phyloP scores from a whole-genome alignment of 2,329 filamentous ascomycete species.

The Pezicula neosporulosa region DNA sequence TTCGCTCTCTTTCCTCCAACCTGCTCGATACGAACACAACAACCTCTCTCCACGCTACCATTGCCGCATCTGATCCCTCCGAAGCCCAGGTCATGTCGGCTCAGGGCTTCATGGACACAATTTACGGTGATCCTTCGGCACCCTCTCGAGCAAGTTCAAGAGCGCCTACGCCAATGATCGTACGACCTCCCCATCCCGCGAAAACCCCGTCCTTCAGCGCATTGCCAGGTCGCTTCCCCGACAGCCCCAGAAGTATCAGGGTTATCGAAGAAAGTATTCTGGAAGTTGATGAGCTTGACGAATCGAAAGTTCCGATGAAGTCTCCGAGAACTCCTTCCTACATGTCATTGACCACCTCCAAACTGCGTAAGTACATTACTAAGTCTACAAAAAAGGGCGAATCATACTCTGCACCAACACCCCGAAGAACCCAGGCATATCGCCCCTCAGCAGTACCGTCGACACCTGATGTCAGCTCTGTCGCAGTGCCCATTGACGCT shows the following conservation, averaged over 20 bases:
- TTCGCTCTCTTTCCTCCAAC: slow-evolving; percentile 71
- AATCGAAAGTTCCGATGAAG: slow-evolving; percentile 10
- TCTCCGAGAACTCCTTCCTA: slow-evolving; percentile 21
- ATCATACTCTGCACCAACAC: slow-evolving; percentile 49
- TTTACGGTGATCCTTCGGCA: slow-evolving; percentile 63
- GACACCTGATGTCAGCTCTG: slow-evolving; percentile 68
- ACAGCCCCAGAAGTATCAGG: slow-evolving; percentile 26
- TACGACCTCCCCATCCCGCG: slow-evolving; percentile 39
- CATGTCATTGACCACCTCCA: slow-evolving; percentile 24
- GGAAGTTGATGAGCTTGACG: not conserved
- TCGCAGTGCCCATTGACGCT: slow-evolving; percentile 63
- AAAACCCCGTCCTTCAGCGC: slow-evolving; percentile 1
- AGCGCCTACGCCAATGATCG: slow-evolving; percentile 66
- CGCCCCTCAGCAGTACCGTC: slow-evolving; percentile 70
- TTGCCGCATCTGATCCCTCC: slow-evolving; percentile 73
- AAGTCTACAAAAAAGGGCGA: slow-evolving; percentile 47
- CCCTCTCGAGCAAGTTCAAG: slow-evolving; percentile 59
- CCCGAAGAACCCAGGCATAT: slow-evolving; percentile 58
- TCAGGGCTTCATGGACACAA: slow-evolving; percentile 71
- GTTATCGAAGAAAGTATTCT: slow-evolving; percentile 17
- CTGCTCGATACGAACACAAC: slow-evolving; percentile 61
- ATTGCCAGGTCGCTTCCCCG: slow-evolving; percentile 15
- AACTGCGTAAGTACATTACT: slow-evolving; percentile 29
- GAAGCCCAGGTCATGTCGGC: slow-evolving; percentile 77
- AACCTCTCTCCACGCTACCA: slow-evolving; percentile 65